A percentile compares a stretch with the other conserved stretches of the same genome.
Evolutionary conservation across 2,329 filamentous ascomycete genomes (phyloP).

Genomic region (Xenoacremonium recifei): DNA sequence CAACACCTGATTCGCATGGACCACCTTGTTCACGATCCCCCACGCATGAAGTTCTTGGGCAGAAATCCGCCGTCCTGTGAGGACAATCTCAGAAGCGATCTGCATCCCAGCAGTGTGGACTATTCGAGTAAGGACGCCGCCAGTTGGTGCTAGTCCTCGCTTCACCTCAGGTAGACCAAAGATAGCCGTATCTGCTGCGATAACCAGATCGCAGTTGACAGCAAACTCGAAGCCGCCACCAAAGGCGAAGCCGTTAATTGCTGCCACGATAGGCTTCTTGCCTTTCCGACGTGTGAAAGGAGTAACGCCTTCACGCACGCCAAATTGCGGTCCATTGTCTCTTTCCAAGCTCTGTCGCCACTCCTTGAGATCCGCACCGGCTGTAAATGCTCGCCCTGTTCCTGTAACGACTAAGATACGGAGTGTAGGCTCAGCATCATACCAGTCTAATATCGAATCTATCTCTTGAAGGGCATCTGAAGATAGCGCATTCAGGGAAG

Average conservation of each 20-base stretch:
- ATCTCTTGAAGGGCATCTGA: conserved; percentile 43
- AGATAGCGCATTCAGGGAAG: conserved; percentile 44
- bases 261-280: conserved; percentile 57
- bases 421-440: conserved; percentile 46
- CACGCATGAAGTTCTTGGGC: conserved; percentile 22
- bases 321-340: conserved; percentile 36
- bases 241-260: conserved; percentile 53
- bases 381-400: conserved; percentile 47
- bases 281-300: conserved; percentile 45
- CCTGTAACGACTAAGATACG: conserved; percentile 47
- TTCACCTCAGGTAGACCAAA: conserved; percentile 52
- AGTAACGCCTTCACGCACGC: conserved; percentile 2
- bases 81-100: conserved; percentile 21
- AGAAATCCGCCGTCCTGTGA: conserved; percentile 19
- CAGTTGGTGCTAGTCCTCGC: conserved; percentile 49
- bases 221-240: conserved; percentile 56
- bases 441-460: conserved; percentile 47
- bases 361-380: conserved; percentile 53
- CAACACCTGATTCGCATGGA: conserved; percentile 8
- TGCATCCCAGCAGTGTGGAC: conserved; percentile 31
- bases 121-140: conserved; percentile 49
- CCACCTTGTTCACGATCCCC: conserved; percentile 19
- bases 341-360: conserved; percentile 17
- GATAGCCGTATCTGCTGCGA: conserved; percentile 45
- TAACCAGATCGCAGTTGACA: conserved; percentile 49